Base-by-base conservation (phyloP, 2,329 filamentous ascomycete genomes). In the Aureobasidium sp. region DNA sequence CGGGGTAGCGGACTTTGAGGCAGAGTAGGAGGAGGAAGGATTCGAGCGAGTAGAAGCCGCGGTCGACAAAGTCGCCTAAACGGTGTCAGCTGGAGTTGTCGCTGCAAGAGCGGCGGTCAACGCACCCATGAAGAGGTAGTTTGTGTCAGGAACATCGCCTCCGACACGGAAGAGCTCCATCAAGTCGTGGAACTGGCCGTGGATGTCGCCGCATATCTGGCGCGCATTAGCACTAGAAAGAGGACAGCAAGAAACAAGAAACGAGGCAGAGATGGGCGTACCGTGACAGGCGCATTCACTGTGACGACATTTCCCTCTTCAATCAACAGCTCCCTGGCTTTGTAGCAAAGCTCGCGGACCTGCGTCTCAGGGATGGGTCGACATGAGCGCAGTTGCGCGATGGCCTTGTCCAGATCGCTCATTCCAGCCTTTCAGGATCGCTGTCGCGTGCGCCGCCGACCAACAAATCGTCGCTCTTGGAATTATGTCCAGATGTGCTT, bases 291-390 rank as follows among this genome's bases (percentile, higher is more conserved):
- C 65, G 93, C 93, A 73, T 93, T 89, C 65, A 99, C 93, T 20
- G 89, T 92, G 66, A 97, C 93, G 56, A 97, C 93, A 74, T 99
- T 97, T 67, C 91, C 93, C 78, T 99, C 94, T 76, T 97, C 94
- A 65, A 99, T 96, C 67, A 99, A 79, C 61, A 99, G 84, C 79
- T 99, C 94, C 66, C 94, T 86, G 59, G 94, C 94, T 74, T 97
- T 97, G 81, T 97, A 93, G 78, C 94, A 97, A 69, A 99, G 83
- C 78, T 99, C 93, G 73, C 93, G 89, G 65, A 99, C 95, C 78
- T 97, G 90, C 44, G 87, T 82, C 79, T 99, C 94, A 65, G 94
- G 93, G 69, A 99, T 99, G 61, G 93, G 92, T 65, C 92, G 90
- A 78, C 94, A 99, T 73, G 92, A 89, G 80, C 94, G 91, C 72